phyloP scores from a whole-genome alignment of 768 basidiomycete species.

The Kwoniella sp. region DNA sequence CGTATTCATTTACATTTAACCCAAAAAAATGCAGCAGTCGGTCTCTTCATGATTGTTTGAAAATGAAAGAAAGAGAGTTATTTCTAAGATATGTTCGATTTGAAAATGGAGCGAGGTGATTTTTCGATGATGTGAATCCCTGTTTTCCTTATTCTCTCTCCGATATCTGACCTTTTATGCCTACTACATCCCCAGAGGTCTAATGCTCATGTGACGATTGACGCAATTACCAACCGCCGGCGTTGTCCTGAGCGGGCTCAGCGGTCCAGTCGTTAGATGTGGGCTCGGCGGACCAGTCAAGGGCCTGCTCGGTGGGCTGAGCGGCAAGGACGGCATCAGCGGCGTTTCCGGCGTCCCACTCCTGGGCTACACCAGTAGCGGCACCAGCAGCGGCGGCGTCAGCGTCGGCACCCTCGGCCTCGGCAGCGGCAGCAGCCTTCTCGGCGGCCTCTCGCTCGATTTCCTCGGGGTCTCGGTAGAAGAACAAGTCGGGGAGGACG shows the following conservation, averaged over 20 bases:
- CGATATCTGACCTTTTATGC: background rate
- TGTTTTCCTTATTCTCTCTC: background rate
- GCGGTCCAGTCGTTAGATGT: constrained; percentile 79
- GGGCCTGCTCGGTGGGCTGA: constrained; percentile 60
- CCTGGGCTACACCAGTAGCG: constrained; percentile 46
- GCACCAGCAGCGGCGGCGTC: constrained; percentile 60
- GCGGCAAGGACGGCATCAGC: constrained; percentile 74
- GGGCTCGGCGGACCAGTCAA: constrained; percentile 81
- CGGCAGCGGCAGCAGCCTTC: constrained; percentile 77
- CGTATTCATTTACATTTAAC: constrained; percentile 1
- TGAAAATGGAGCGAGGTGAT: background rate
- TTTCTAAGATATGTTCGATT: background rate
- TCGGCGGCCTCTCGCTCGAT: constrained; percentile 92
- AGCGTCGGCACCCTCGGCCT: constrained; percentile 62
- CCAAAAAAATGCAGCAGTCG: constrained; percentile 8
- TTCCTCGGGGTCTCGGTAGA: constrained; percentile 99
- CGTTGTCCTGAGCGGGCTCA: constrained; percentile 61
- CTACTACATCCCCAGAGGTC: background rate
- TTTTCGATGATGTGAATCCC: background rate
- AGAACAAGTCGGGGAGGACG: constrained; percentile 99
- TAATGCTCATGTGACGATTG: background rate
- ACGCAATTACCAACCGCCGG: constrained; percentile 45
- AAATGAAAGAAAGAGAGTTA: no score
- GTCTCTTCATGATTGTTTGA: background rate
- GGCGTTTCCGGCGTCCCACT: constrained; percentile 64